Base-by-base conservation (phyloP, 345 rosid genomes). In the Limnanthes douglasii region DNA sequence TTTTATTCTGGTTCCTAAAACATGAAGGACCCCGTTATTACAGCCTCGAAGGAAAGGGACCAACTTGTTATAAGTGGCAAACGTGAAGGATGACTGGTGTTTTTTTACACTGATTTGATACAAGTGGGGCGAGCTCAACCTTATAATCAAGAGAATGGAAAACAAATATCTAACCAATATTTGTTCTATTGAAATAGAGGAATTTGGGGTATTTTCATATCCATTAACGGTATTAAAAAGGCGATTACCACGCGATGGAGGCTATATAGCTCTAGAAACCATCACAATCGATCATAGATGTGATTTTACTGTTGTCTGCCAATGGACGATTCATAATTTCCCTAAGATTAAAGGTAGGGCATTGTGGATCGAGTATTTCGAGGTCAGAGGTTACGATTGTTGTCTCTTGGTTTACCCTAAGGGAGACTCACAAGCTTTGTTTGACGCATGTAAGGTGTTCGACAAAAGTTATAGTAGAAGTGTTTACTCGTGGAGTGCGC, bases 381-480 rank as follows among this genome's bases (percentile, higher is more conserved):
- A 84, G 73, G 95, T 90, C 6, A 95, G 98, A 6, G 95, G 96
- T 12, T 90, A 77, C 54, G 96, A 90, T 78, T 90, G 98, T 34
- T 86, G 98, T 34, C 68, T 90, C 21, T 17, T 90, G 13, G 73
- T 90, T 30, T 90, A 90, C 68, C 98, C 98, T 29, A 84, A 73
- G 50, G 98, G 98, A 8, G 98, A 90, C 46, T 84, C 96, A 0
- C 95, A 90, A 43, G 96, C 98, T 10, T 38, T 90, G n/a, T n/a
- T n/a, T n/a, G 90, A 73, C 21, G 95, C 93, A 5, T 64, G 60
- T 36, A 59, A 34, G 57, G 62, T 88, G 36, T 78, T 88, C 50
- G 76, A 65, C 30, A 75, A 59, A 46, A 54, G 75, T 59, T 24
- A 51, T 46, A 46, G 59, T 40, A 47, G 39, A 19, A 69, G 62